phyloP scores from a whole-genome alignment of 495 filamentous ascomycete species.

The Talaromyces ruber region DNA sequence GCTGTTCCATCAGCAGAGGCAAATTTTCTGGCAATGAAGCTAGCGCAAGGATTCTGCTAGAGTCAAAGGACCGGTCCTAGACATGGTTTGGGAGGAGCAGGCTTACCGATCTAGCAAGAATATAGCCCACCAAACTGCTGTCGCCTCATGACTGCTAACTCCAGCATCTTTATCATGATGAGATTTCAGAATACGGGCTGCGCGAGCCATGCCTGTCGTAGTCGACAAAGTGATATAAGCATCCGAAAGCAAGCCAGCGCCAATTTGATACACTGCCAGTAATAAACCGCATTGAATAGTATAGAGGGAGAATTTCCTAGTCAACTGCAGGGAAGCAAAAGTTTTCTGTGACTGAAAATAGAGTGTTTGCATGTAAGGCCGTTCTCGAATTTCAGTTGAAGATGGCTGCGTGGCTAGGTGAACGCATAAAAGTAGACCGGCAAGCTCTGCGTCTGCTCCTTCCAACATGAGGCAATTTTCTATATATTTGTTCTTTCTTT shows the following conservation, averaged over 20 bases:
- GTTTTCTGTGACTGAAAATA: neutral
- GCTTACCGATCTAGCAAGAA: constrained; percentile 2
- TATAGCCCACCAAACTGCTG: neutral
- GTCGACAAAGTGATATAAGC: constrained; percentile 5
- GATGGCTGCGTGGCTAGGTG: neutral
- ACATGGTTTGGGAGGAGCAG: neutral
- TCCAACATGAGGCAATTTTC: neutral
- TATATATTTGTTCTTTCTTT: neutral
- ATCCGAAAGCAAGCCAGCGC: neutral
- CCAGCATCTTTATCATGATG: neutral
- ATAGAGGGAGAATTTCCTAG: neutral
- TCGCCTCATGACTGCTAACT: neutral
- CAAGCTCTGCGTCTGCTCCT: neutral
- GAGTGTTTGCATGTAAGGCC: neutral
- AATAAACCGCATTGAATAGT: constrained; percentile 2
- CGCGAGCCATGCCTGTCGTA: neutral
- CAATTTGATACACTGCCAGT: constrained; percentile 1
- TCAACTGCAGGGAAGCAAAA: neutral
- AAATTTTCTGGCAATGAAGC: neutral
- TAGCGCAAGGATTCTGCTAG: neutral
- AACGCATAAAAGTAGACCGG: neutral
- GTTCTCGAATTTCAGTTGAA: neutral
- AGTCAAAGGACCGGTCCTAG: neutral
- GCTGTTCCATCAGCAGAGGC: constrained; percentile 3
- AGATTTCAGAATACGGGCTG: neutral